These are phyloP conservation scores for Rhizopogon vesiculosus DNA, from an alignment of 768 basidiomycete species.

Conservation along the genomic window DNA sequence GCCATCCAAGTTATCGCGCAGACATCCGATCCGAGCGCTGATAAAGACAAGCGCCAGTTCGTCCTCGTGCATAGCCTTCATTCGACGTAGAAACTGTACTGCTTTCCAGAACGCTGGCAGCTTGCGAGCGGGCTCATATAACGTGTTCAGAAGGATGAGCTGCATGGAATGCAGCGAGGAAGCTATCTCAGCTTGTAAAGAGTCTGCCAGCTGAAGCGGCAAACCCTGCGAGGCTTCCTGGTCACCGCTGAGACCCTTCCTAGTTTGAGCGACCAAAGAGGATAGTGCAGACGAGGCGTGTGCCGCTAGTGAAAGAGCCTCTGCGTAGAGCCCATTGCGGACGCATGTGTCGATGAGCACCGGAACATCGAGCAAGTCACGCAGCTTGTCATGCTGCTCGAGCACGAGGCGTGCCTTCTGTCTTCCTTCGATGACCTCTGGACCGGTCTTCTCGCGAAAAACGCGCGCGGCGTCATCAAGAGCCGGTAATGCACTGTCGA, in stretches of 20 bases:
- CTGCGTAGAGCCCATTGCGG: constrained; percentile 86
- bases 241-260: not conserved
- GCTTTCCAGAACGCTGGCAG: constrained; percentile 89
- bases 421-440: constrained; percentile 64
- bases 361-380: constrained; percentile 88
- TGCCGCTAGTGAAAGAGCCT: constrained; percentile 80
- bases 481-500: constrained; percentile 64
- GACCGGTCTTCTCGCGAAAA: constrained; percentile 71
- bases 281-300: constrained; percentile 56
- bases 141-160: constrained; percentile 66
- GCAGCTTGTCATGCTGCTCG: constrained; percentile 90
- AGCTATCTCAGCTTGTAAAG: constrained; percentile 63
- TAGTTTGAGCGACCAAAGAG: constrained; percentile 39
- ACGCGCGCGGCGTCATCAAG: constrained; percentile 68
- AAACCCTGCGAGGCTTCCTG: not conserved
- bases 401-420: constrained; percentile 78
- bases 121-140: constrained; percentile 80
- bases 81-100: constrained; percentile 79
- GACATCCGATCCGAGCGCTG: constrained; percentile 62
- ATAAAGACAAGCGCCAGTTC: constrained; percentile 88
- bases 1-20: constrained; percentile 52
- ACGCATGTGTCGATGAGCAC: constrained; percentile 91
- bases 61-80: constrained; percentile 67
- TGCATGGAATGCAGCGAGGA: constrained; percentile 65
- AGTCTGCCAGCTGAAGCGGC: constrained; percentile 29